Base-by-base conservation (phyloP, 73 alveolate species). In the Paramecium bursaria region DNA sequence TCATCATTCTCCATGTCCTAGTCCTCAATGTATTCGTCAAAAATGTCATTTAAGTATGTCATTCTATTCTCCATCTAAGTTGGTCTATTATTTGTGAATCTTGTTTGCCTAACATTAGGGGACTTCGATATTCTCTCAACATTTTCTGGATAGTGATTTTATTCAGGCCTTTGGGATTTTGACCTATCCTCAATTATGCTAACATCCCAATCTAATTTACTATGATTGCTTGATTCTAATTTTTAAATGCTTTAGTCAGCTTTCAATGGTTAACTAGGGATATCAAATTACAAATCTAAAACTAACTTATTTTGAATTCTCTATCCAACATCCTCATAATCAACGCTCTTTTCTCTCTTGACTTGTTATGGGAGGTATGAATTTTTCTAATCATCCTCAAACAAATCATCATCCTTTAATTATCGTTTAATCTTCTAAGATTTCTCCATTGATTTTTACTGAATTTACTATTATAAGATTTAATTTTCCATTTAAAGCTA, bases 141-240 rank as follows among this genome's bases (percentile, higher is more conserved):
- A 11, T 7, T 7, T 11, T 39, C 5, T 39, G 5, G 49, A 17
- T 5, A 30, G 17, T 2, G 17, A 4, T 57, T n/a, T 25, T 27
- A 30, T 26, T 29, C 17, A 3, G n/a, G 50, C 17, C 26, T 44
- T 57, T 57, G 29, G 10, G 7, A 6, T 7, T 57, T 29, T 57
- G 26, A 39, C 49, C 11, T 9, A 2, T 67, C 3, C 17, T 67
- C 53, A 35, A 67, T 67, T 3, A 67, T 57, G 44, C 82, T 67
- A 4, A 67, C 33, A 67, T 67, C 82, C 82, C 82, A 67, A 67
- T 67, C 82, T 31, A 67, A 47, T 31, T 67, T 67, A 21, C 82
- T 67, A 6, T 67, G 17, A 5, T 7, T 39, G 14, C 5, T 39
- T 7, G 14, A 7, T 39, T 39, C 5, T 11, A 39, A n/a, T n/a